Evolutionary conservation across 371 early-diverging fungal species (phyloP), one percentile per base, ranked within the genome.

Genomic region (Thermomucor indicae-seudaticae): DNA sequence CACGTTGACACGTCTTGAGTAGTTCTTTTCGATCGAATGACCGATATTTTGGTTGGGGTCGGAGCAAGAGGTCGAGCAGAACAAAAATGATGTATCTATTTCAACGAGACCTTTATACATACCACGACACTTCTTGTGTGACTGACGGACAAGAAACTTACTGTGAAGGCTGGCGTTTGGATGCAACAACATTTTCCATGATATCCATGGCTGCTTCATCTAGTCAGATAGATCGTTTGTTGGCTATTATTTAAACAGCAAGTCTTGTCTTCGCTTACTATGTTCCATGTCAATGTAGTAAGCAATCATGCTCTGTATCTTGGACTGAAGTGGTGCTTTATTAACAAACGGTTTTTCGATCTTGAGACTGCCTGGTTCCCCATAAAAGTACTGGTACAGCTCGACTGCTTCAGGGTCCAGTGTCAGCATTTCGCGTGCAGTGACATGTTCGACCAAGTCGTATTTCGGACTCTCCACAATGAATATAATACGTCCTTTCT

Each of bases 171-270:
- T 49, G 34, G 6, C 58, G 31, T 38, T 42, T 34, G 4, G 53
- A 23, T 14, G 42, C 34, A 12, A 58, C 29, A 1, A 30, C 40
- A 14, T 17, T 24, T 22, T 51, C 43, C 5, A 58, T 40, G 2
- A 58, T 29, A 27, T 58, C 58, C 53, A 58, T 22, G 6, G 58
- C 58, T 14, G 58, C 58, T 25, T 57, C 52, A 32, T 41, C 58
- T 57, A 47, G 19, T 31, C 0, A 6, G 37, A 31, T 31, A 35
- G 6, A 23, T 11, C 22, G 1, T 30, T 16, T 8, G 14, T 19
- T 31, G 16, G 14, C 14, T 3, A 16, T 3, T 11, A 20, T 8
- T 46, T 25, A 12, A 20, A 5, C 6, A 14, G 20, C 22, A 29
- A 16, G 31, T 30, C 29, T 31, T 19, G 17, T 30, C 28, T 4